Evolutionary conservation across 257 asterid genomes (phyloP), one percentile per base, ranked within the genome.

Genomic region (Lavandula angustifolia): DNA sequence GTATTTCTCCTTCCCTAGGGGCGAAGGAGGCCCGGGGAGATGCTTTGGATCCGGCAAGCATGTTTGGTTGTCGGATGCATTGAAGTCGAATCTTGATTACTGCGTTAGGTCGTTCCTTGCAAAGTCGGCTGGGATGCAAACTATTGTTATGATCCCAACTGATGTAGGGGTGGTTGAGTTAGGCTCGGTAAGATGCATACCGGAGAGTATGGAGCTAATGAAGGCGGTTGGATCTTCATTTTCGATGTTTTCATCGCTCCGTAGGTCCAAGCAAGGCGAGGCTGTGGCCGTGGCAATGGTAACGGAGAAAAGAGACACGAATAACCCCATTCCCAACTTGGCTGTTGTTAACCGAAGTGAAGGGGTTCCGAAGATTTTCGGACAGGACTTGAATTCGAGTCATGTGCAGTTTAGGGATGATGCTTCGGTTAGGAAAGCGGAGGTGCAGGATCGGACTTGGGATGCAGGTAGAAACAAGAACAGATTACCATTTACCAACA

Each of bases 1-100:
- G 99, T 94, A 94, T 78, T 94, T 94, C 16, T 84, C 87, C 46
- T 94, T 94, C 50, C 91, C 95, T 9, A 62, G 76, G 60, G 96
- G 95, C 11, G 85, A 79, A 80, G 99, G 95, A 37, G 99, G 97
- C 17, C 99, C 99, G 0, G 97, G 99, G 13, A 86, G 69, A 61
- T 84, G 95, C 60, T 94, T 81, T 54, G 86, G 79, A 44, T 83
- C 87, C 0, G 76, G 86, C 41, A 86, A 79, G 80, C 87, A 80
- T 65, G 52, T 80, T 27, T 94, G 99, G 97, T 37, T 87, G n/a
- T 60, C 85, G 1, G 87, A 87, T 68, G 76, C 80, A 4, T 70
- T 84, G 74, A 81, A 64, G 51, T 77, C 85, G 3, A 41, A 79
- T 0, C 9, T 60, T 7, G 92, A 87, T 67, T 87, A 82, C 64